Conservation (phyloP, 441 rosid genomes). For the Adansonia madagascariensis region DNA sequence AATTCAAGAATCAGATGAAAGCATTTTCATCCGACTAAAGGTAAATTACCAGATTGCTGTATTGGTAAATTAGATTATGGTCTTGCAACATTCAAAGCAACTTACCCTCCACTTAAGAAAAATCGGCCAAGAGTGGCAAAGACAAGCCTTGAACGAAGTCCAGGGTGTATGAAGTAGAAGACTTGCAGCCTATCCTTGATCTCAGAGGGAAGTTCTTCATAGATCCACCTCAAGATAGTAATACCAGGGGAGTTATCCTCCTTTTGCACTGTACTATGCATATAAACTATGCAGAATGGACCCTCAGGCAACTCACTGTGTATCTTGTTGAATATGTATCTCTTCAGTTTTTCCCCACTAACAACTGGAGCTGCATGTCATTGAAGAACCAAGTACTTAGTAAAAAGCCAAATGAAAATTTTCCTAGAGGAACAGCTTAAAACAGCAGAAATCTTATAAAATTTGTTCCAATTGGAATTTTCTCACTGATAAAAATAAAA, state of each 20-base stretch:
- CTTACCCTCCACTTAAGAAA: slow-evolving; percentile 69
- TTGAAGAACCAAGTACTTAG: neutral
- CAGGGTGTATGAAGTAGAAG: slow-evolving; percentile 69
- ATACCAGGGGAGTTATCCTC: slow-evolving; percentile 71
- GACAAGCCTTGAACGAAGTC: slow-evolving; percentile 66
- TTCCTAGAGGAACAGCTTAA: neutral
- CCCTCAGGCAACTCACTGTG: slow-evolving; percentile 59
- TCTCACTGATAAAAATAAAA: neutral
- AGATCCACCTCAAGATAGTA: slow-evolving; percentile 75
- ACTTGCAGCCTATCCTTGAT: slow-evolving; percentile 65
- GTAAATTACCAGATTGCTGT: neutral
- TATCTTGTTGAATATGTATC: slow-evolving; percentile 61
- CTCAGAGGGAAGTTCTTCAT: slow-evolving; percentile 61
- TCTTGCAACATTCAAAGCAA: neutral
- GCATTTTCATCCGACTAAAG: neutral
- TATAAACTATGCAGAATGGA: slow-evolving; percentile 63
- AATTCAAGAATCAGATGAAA: slow-evolving; percentile 18
- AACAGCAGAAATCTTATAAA: neutral
- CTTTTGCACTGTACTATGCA: slow-evolving; percentile 67
- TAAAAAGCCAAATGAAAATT: neutral
- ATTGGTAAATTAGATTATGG: neutral
- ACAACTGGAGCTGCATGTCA: slow-evolving; percentile 61
- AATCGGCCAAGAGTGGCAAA: slow-evolving; percentile 73
- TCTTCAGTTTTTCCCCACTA: slow-evolving; percentile 63
- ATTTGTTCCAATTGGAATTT: neutral